A percentile compares a stretch with the other conserved stretches of the same genome.
Evolutionary conservation across 176 grass and related monocot genomes (phyloP).

Genomic region (Panicum miliaceum): DNA sequence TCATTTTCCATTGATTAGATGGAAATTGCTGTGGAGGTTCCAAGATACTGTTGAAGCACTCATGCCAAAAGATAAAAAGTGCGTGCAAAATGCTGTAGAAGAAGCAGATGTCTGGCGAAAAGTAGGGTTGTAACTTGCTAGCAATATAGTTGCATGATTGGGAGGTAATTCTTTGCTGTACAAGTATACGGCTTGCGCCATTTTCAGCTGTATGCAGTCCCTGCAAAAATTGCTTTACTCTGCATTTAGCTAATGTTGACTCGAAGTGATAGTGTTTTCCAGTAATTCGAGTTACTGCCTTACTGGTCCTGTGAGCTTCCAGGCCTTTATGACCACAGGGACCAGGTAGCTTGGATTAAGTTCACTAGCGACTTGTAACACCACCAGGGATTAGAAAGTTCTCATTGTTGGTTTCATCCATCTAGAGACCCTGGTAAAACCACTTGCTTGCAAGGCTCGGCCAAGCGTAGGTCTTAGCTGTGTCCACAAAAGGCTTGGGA

Average conservation of each 20-base stretch:
- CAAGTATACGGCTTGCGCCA: not conserved
- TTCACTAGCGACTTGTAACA: not conserved
- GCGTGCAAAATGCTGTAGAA: not conserved
- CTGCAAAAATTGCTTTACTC: not conserved
- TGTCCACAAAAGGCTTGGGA: too few species aligned
- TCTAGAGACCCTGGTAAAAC: not conserved
- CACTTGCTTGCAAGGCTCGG: not conserved
- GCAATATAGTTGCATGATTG: not conserved
- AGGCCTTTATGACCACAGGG: not conserved
- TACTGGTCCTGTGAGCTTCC: not conserved
- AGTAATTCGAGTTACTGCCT: not conserved
- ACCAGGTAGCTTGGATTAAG: not conserved
- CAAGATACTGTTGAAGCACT: not conserved
- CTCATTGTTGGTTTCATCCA: not conserved
- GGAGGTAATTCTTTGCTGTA: not conserved
- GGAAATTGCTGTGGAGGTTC: not conserved
- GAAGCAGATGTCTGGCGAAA: not conserved
- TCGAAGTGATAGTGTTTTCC: not conserved
- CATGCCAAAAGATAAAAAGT: not conserved
- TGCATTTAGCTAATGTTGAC: not conserved
- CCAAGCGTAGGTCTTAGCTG: not conserved
- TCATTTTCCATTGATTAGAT: not conserved
- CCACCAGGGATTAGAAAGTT: not conserved
- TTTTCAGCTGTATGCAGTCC: not conserved
- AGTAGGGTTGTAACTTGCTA: not conserved